Conservation (phyloP, 2,329 filamentous ascomycete genomes). For the Sarocladiaceae sp. region DNA sequence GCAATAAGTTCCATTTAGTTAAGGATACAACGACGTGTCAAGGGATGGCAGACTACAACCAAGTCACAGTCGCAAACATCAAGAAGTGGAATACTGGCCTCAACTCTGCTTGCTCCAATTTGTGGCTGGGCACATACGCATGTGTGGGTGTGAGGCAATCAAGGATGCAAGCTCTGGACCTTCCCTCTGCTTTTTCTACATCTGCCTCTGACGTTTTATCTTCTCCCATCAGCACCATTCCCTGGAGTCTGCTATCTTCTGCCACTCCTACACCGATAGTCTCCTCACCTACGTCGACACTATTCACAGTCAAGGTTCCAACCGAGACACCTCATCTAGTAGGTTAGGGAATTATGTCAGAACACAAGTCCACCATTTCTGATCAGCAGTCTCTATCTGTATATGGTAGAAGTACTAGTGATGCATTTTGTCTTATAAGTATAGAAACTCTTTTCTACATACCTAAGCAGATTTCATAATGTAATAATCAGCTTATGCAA, state of each 20-base stretch:
- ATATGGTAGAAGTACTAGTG: too few relatives aligned
- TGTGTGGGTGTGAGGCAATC: neutral
- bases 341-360: too few relatives aligned
- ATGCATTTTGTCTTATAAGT: too few relatives aligned
- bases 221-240: neutral
- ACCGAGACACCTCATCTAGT: too few relatives aligned
- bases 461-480: too few relatives aligned
- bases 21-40: neutral
- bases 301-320: neutral
- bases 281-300: neutral
- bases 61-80: neutral
- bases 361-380: too few relatives aligned
- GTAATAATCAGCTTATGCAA: too few relatives aligned
- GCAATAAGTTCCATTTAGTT: constrained; percentile 11
- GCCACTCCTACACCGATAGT: neutral
- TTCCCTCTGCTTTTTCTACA: neutral
- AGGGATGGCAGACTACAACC: neutral
- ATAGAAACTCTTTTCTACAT: too few relatives aligned
- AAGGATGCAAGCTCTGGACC: neutral
- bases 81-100: neutral
- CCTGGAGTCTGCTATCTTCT: neutral
- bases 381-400: too few relatives aligned
- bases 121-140: neutral
- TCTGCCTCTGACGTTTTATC: neutral
- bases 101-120: neutral